Conservation (phyloP, 2,329 filamentous ascomycete species). For the Dothiorella sarmentorum region DNA sequence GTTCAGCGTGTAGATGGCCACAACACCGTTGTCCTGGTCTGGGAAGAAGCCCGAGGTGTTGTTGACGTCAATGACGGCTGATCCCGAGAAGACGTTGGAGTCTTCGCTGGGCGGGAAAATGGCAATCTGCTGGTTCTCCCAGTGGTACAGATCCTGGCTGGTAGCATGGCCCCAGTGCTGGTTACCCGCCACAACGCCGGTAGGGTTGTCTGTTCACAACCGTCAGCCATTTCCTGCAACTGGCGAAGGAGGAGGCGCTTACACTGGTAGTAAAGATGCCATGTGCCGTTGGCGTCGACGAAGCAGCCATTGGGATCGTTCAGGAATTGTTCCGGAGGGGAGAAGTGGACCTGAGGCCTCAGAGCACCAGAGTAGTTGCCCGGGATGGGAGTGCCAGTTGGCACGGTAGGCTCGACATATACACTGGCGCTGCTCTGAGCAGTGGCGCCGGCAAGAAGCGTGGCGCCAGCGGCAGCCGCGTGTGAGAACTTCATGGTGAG, state of each 20-base stretch:
- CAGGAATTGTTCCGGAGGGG: conserved; percentile 50
- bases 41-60: conserved; percentile 67
- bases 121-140: conserved; percentile 63
- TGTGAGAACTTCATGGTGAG: conserved; percentile 11
- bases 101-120: conserved; percentile 56
- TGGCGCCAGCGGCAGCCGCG: neutral
- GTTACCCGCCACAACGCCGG: conserved; percentile 50
- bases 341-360: conserved; percentile 56
- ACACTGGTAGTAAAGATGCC: conserved; percentile 65
- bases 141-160: conserved; percentile 59
- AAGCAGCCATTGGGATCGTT: conserved; percentile 67
- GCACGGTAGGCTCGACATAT: conserved; percentile 13
- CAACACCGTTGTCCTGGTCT: conserved; percentile 57
- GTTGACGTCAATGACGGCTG: conserved; percentile 57
- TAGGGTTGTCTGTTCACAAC: conserved; percentile 46
- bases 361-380: conserved; percentile 41
- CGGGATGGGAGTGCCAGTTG: conserved; percentile 32
- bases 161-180: conserved; percentile 68
- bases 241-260: conserved; percentile 9
- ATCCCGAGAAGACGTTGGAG: conserved; percentile 53
- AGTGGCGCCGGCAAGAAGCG: neutral
- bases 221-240: conserved; percentile 18
- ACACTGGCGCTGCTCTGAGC: neutral
- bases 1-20: conserved; percentile 57
- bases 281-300: conserved; percentile 54